Base-by-base conservation (phyloP, 176 grass and related monocot species). In the Rhynchospora tenuis region DNA sequence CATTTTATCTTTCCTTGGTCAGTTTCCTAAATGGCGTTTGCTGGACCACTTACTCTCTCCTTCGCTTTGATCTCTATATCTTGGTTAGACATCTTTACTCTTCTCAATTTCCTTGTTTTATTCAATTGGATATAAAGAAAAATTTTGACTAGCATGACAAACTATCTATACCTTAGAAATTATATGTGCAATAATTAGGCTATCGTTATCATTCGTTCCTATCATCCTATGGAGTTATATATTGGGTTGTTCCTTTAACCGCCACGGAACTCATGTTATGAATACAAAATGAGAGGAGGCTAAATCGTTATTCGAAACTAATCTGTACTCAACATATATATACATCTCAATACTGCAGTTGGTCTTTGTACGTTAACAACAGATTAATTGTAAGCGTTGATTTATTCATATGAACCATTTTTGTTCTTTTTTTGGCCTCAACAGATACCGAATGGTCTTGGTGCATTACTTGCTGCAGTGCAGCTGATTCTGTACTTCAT, bases 11-110 rank as follows among this genome's bases (percentile, higher is more conserved):
- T 9, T 91, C 90, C 0, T 13, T 97, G 1, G 86, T 80, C 12
- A 81, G 88, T 81, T 89, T 93, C 64, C 29, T 86, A 56, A 97
- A 97, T 26, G 93, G 87, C 13, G 17, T 76, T 33, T 94, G 86
- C 83, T 97, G 91, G 94, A 97, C 94, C 12, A 12, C 84, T 55
- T 97, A 97, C 27, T 87, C 94, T 3, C 59, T 97, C 83, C 89
- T 97, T 44, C 86, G 84, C 1, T 93, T 91, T 52, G 94, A 97
- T 77, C 56, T 97, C 84, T 91, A 83, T 20, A 33, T 96, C 17
- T 63, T 77, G 61, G 90, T 96, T 16, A 82, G 88, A 12, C 10
- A 75, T 85, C 47, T 46, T 38, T 38, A 38, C 3, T 38, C 33
- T 28, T 81, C 8, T 73, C 11, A 51, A 51, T 19, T 72, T 72